Conservation (phyloP, 768 basidiomycete genomes). For the Strobilomyces echinocephalus region DNA sequence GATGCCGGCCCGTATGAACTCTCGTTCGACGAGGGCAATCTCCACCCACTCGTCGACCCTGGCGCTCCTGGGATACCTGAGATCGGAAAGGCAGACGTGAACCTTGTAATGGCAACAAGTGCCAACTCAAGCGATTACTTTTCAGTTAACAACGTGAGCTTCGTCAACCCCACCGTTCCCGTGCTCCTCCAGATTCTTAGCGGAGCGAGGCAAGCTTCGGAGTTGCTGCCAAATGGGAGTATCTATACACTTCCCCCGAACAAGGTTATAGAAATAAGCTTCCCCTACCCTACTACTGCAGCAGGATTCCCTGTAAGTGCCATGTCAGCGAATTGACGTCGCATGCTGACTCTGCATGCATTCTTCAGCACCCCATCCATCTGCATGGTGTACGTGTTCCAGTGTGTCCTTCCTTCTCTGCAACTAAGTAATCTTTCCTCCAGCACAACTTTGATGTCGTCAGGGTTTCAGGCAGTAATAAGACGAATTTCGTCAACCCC, state of each 20-base stretch:
- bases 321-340: background rate
- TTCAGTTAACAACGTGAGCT: background rate
- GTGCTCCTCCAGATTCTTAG: conserved; percentile 30
- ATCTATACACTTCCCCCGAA: conserved; percentile 43
- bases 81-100: conserved; percentile 2
- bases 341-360: background rate
- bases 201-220: conserved; percentile 39
- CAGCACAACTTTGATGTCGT: conserved; percentile 35
- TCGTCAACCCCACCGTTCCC: conserved; percentile 37
- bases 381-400: conserved; percentile 34
- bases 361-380: conserved; percentile 33
- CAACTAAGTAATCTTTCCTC: background rate
- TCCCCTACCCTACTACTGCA: conserved; percentile 30
- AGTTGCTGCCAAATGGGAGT: conserved; percentile 44
- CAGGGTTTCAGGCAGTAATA: conserved; percentile 23
- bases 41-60: background rate
- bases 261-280: conserved; percentile 41
- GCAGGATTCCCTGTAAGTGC: conserved; percentile 27
- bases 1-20: background rate
- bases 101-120: background rate
- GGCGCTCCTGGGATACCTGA: background rate
- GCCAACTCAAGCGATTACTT: background rate
- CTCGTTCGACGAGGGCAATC: background rate
- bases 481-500: conserved; percentile 33
- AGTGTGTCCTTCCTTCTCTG: too few relatives aligned